Base-by-base conservation (phyloP, 2,329 filamentous ascomycete genomes). In the Alternaria gaisen region DNA sequence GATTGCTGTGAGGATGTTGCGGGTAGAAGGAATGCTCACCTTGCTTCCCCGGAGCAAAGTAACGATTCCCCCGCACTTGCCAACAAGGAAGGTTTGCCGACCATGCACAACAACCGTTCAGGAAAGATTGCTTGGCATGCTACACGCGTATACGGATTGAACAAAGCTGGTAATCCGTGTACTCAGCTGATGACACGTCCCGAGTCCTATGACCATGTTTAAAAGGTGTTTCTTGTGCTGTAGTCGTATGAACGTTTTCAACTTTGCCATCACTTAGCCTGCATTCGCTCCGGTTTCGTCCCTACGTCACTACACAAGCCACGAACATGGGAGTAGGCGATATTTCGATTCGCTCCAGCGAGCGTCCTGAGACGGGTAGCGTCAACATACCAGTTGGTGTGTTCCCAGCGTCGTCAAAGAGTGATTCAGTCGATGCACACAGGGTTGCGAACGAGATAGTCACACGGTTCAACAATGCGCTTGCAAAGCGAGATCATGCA, bases 321-420 rank as follows among this genome's bases (percentile, higher is more conserved):
- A 22, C 42, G 43, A 61, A 48, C 52, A 73, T 73, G 71, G 71
- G 71, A 42, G 58, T 67, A 52, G 66, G 69, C 38, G 68, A 71
- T 43, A 60, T 55, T 10, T 61, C 65, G 11, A 69, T 72, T 26
- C 68, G 72, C n/a, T 83, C 83, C 1, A 77, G 78, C 60, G 74
- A 83, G 44, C 79, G 83, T 20, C 74, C 81, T 42, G 80, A 81
- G 67, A 82, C 84, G 0, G 87, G 87, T 53, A 89, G 86, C 0
- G 72, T 84, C 72, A 88, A 88, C 69, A 80, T 87, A 41, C 71
- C 77, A 3, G 69, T 84, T 3, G 82, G 81, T n/a, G 71, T 79
- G 24, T 83, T 84, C 50, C 83, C 68, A 79, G 44, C 64, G 9
- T 64, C 78, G 18, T 55, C 70, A 56, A 63, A 60, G 34, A 57